Percentiles rank a stretch among this genome's conserved stretches.
Evolutionary conservation across 495 filamentous ascomycete genomes (phyloP).

Genomic region (Bombardia bombarda): DNA sequence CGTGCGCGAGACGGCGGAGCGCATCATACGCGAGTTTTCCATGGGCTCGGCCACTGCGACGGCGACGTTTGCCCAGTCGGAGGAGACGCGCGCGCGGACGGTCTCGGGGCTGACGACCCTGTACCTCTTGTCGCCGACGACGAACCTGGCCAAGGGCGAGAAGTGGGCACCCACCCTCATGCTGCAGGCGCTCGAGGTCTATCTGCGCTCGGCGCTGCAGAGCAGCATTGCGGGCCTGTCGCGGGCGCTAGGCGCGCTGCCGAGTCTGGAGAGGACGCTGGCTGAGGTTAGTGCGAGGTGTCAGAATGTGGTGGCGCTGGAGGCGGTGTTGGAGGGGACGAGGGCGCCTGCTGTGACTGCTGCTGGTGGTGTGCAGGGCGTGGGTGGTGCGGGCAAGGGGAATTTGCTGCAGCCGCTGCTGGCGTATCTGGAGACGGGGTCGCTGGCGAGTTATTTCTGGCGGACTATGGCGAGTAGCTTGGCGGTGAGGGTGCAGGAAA

Average conservation of each 20-base stretch:
- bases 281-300: slow-evolving; percentile 75
- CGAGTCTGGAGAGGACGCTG: slow-evolving; percentile 74
- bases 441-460: slow-evolving; percentile 87
- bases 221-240: slow-evolving; percentile 64
- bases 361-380: slow-evolving; percentile 24
- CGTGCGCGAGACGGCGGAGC: slow-evolving; percentile 62
- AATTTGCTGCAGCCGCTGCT: slow-evolving; percentile 72
- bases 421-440: slow-evolving; percentile 74
- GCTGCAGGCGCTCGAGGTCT: slow-evolving; percentile 69
- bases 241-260: slow-evolving; percentile 67
- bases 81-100: slow-evolving; percentile 65
- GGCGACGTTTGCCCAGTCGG: slow-evolving; percentile 68
- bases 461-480: slow-evolving; percentile 73
- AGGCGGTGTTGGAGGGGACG: slow-evolving; percentile 63
- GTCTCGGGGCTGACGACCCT: slow-evolving; percentile 70
- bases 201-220: slow-evolving; percentile 65
- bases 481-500: slow-evolving; percentile 70
- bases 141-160: slow-evolving; percentile 35
- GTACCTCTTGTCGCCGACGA: slow-evolving; percentile 65
- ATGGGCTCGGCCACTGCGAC: slow-evolving; percentile 52
- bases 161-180: slow-evolving; percentile 62
- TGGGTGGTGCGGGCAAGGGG: slow-evolving; percentile 6
- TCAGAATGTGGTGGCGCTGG: slow-evolving; percentile 82
- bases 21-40: slow-evolving; percentile 76
- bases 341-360: slow-evolving; percentile 40